These are phyloP conservation scores for Olyra latifolia DNA, from an alignment of 176 grass and related monocot genomes.

Conservation along the genomic window DNA sequence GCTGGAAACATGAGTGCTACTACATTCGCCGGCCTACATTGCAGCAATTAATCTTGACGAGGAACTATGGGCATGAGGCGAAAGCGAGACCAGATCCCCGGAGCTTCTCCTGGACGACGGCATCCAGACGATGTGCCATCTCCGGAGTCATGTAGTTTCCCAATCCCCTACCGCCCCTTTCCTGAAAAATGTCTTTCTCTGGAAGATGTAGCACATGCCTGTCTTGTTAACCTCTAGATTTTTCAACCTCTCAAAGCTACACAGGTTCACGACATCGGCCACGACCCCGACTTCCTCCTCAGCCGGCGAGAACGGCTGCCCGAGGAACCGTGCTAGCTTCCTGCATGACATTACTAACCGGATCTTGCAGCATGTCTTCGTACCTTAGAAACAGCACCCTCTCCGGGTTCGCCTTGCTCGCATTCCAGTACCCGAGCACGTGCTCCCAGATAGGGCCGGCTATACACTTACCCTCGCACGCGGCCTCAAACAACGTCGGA, in stretches of 20 bases:
- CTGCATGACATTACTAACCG: neutral
- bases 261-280: neutral
- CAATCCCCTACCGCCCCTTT: neutral
- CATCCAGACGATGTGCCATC: too few relatives aligned
- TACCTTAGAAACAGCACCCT: constrained; percentile 25
- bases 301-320: neutral
- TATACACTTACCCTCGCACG: neutral
- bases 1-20: too few relatives aligned
- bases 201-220: neutral
- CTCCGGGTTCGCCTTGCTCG: neutral
- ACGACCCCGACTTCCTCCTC: neutral
- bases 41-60: too few relatives aligned
- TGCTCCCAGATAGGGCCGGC: constrained; percentile 22
- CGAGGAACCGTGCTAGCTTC: constrained; percentile 20
- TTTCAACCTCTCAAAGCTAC: constrained; percentile 12
- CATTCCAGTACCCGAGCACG: neutral
- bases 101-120: too few relatives aligned
- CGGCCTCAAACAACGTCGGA: neutral
- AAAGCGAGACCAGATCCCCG: too few relatives aligned
- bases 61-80: too few relatives aligned
- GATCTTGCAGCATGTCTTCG: constrained; percentile 17
- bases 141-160: too few relatives aligned
- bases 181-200: neutral
- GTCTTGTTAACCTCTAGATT: neutral
- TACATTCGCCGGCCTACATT: too few relatives aligned